Evolutionary conservation across 345 rosid genomes (phyloP).

Genomic region (Microthlaspi erraticum): DNA sequence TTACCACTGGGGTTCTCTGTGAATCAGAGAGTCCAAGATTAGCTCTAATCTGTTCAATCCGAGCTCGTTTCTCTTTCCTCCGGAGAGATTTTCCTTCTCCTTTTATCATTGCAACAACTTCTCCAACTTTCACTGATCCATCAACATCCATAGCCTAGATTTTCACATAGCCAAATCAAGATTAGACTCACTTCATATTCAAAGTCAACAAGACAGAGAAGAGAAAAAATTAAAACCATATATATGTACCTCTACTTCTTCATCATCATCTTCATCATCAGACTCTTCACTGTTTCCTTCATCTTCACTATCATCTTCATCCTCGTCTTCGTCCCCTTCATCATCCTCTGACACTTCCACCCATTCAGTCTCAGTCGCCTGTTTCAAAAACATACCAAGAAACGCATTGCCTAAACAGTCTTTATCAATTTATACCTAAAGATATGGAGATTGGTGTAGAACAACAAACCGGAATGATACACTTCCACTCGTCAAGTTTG

Average conservation of each 20-base stretch:
- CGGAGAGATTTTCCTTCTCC: constrained; percentile 74
- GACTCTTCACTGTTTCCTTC: constrained; percentile 62
- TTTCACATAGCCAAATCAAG: constrained; percentile 9
- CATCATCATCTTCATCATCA: constrained; percentile 53
- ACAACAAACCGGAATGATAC: constrained; percentile 94
- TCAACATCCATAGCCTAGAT: constrained; percentile 52
- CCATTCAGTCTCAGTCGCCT: constrained; percentile 97
- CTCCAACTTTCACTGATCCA: constrained; percentile 66
- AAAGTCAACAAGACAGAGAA: constrained; percentile 18
- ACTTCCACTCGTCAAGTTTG: constrained; percentile 99
- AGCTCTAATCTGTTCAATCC: constrained; percentile 95
- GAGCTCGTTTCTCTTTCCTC: constrained; percentile 90
- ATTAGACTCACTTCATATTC: not conserved
- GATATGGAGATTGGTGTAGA: constrained; percentile 32
- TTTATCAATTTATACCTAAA: not conserved
- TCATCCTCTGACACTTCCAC: constrained; percentile 86
- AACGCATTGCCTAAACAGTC: not conserved
- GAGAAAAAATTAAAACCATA: constrained; percentile 1
- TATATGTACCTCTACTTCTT: constrained; percentile 48
- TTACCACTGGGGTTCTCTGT: constrained; percentile 92
- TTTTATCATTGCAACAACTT: constrained; percentile 88
- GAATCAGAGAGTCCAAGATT: constrained; percentile 95
- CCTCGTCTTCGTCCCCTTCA: constrained; percentile 79
- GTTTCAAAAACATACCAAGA: constrained; percentile 27
- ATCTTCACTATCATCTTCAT: constrained; percentile 55